A percentile compares a stretch with the other conserved stretches of the same genome.
phyloP scores from a whole-genome alignment of 306 rosid species.

The Canavalia ensiformis region DNA sequence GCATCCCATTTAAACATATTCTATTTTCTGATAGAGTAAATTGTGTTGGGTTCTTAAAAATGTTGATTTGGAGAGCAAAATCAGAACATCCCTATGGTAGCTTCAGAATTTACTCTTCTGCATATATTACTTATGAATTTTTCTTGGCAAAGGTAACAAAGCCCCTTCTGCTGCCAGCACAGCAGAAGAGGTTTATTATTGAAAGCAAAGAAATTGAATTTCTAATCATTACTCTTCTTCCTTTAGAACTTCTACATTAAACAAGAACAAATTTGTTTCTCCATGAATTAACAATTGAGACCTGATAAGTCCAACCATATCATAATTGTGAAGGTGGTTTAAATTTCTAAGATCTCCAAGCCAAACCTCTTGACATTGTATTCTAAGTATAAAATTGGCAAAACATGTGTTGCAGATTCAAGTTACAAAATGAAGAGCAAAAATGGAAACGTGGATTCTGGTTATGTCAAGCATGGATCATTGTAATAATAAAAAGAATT shows the following conservation, averaged over 20 bases:
- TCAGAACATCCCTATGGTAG: slow-evolving; percentile 3
- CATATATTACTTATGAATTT: not conserved
- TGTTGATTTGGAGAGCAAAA: not conserved
- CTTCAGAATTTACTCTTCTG: not conserved
- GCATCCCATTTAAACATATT: slow-evolving; percentile 16
- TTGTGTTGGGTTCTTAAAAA: slow-evolving; percentile 29
- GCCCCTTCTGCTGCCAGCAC: not conserved
- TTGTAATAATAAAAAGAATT: not conserved
- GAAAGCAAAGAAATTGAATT: not conserved
- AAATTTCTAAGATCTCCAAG: slow-evolving; percentile 6
- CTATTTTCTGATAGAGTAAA: not conserved
- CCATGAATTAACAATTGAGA: not conserved
- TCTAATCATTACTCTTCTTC: not conserved
- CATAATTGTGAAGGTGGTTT: not conserved
- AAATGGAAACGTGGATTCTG: not conserved
- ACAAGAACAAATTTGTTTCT: not conserved
- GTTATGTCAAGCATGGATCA: not conserved
- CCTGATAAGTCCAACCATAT: slow-evolving; percentile 4
- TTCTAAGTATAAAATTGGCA: not conserved
- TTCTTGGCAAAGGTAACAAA: not conserved
- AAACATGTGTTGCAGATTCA: not conserved
- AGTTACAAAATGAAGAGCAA: not conserved
- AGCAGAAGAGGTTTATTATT: not conserved
- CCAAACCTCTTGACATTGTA: not conserved
- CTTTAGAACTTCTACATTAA: not conserved